A percentile compares a stretch with the other conserved stretches of the same genome.
These are phyloP conservation scores for Cutaneotrichosporon spelunceum DNA, from an alignment of 1,284 basidiomycete species.

Conservation along the genomic window DNA sequence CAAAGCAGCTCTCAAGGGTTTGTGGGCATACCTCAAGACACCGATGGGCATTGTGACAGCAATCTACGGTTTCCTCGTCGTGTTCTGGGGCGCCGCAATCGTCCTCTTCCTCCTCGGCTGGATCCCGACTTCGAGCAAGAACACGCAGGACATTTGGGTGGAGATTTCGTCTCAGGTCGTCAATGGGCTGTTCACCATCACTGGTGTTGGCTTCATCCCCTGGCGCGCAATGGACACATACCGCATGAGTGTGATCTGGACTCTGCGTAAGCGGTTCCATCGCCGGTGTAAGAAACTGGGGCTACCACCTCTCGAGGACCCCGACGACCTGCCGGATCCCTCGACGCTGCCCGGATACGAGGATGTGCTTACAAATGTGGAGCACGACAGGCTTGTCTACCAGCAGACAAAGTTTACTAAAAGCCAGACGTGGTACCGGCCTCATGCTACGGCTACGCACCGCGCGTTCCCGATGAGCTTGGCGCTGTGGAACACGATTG, in stretches of 20 bases:
- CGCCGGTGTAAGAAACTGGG: conserved; percentile 60
- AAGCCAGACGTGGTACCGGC: conserved; percentile 72
- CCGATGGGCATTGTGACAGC: conserved; percentile 64
- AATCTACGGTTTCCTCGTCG: conserved; percentile 74
- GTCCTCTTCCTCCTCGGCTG: conserved; percentile 63
- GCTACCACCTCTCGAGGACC: conserved; percentile 65
- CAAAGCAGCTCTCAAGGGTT: conserved; percentile 62
- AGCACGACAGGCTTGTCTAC: conserved; percentile 65
- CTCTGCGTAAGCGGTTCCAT: conserved; percentile 62
- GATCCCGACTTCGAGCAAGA: conserved; percentile 41
- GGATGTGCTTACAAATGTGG: conserved; percentile 62
- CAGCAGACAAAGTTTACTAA: conserved; percentile 53
- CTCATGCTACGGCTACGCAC: conserved; percentile 81
- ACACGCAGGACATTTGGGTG: conserved; percentile 47
- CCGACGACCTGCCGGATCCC: conserved; percentile 74
- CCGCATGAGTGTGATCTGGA: conserved; percentile 70
- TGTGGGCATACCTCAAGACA: conserved; percentile 82
- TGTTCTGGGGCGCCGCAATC: conserved; percentile 80
- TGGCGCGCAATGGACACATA: conserved; percentile 73
- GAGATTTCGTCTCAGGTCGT: conserved; percentile 70
- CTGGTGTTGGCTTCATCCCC: conserved; percentile 62
- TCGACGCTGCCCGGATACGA: conserved; percentile 68
- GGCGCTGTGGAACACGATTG: conserved; percentile 50
- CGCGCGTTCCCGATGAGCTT: conserved; percentile 74
- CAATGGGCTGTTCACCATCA: conserved; percentile 78